phyloP scores from a whole-genome alignment of 768 basidiomycete species.

The Agaricus subrufescens region DNA sequence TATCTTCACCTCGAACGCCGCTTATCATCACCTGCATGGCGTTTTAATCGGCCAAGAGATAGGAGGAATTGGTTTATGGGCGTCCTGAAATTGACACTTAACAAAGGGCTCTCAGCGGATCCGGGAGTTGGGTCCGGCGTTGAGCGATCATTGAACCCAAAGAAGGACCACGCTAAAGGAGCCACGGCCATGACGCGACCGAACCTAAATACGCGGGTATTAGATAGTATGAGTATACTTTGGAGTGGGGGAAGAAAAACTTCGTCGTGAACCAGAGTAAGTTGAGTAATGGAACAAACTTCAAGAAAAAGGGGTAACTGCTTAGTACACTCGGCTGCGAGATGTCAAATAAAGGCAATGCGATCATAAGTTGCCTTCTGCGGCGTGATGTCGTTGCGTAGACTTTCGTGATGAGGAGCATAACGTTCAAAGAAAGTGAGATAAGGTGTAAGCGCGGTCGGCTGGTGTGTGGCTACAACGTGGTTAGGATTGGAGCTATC shows the following conservation, averaged over 20 bases:
- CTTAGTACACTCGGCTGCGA: background rate
- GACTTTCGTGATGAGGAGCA: background rate
- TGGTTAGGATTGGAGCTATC: background rate
- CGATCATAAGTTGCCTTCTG: background rate
- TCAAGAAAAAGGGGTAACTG: background rate
- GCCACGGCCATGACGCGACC: background rate
- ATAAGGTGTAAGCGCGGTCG: background rate
- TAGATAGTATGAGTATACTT: background rate
- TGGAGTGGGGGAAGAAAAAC: background rate
- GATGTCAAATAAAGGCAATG: background rate
- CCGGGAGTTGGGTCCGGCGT: no score
- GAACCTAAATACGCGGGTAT: background rate
- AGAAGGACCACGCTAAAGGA: no score
- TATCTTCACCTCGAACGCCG: no score
- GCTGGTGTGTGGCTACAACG: background rate
- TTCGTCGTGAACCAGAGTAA: slow-evolving; percentile 2
- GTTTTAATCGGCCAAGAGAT: no score
- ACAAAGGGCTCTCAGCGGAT: no score
- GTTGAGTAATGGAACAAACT: background rate
- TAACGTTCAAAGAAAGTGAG: background rate
- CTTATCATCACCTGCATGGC: no score
- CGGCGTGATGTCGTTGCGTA: background rate
- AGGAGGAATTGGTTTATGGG: no score
- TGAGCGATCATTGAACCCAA: no score
- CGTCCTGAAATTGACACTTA: no score